Evolutionary conservation across 164 flowering plant genomes (phyloP).

Genomic region (Umbilicus rupestris): DNA sequence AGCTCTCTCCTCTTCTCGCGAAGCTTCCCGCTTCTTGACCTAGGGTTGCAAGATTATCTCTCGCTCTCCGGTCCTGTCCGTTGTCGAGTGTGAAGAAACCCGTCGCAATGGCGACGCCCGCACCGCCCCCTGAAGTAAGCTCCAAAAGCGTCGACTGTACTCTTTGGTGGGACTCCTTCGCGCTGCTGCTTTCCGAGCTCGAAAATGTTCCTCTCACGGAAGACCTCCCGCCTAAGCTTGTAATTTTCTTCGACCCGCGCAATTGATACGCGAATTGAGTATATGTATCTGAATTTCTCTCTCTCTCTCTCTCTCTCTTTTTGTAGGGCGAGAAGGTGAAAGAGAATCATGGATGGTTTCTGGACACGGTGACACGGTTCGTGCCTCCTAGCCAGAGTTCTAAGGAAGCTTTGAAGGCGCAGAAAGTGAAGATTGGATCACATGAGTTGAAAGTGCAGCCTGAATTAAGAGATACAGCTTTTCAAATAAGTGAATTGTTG

Average conservation of each 20-base stretch:
- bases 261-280: background rate
- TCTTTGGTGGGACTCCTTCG: slow-evolving; percentile 89
- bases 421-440: slow-evolving; percentile 37
- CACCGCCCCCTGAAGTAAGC: background rate
- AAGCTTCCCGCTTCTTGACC: background rate
- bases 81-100: background rate
- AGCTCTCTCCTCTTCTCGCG: slow-evolving; percentile 1
- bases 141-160: slow-evolving; percentile 40
- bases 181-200: slow-evolving; percentile 52
- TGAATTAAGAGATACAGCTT: slow-evolving; percentile 56
- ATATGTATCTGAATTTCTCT: too few relatives aligned
- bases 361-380: slow-evolving; percentile 48
- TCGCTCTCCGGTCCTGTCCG: background rate
- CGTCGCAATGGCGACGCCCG: too few relatives aligned
- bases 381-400: slow-evolving; percentile 60
- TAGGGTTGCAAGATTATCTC: background rate
- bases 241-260: slow-evolving; percentile 19
- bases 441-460: slow-evolving; percentile 38
- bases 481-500: slow-evolving; percentile 47
- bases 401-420: slow-evolving; percentile 53
- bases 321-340: slow-evolving; percentile 9
- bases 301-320: background rate
- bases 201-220: slow-evolving; percentile 43
- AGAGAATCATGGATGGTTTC: slow-evolving; percentile 60
- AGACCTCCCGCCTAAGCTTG: slow-evolving; percentile 37